phyloP scores from a whole-genome alignment of 257 asterid genomes.

The Solanum chmielewskii region DNA sequence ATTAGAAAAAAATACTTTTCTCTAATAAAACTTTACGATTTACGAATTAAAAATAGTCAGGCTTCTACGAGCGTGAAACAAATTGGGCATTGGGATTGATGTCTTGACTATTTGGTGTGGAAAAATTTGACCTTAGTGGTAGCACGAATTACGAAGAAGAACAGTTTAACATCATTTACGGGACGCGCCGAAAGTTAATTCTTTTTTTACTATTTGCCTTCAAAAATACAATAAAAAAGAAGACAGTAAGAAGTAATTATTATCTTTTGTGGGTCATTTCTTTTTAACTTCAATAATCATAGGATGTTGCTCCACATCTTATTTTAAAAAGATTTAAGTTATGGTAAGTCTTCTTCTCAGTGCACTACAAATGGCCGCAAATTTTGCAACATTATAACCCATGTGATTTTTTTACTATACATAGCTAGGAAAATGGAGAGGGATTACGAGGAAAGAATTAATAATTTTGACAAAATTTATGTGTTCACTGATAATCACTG shows the following conservation, averaged over 20 bases:
- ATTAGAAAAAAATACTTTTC: fast-evolving
- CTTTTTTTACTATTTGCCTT: not conserved
- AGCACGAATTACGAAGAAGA: not conserved
- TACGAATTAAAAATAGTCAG: too few species aligned
- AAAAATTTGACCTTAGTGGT: not conserved
- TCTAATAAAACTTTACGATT: fast-evolving
- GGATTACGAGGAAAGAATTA: not conserved
- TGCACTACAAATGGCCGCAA: not conserved
- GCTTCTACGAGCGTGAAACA: too few species aligned
- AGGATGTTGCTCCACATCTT: not conserved
- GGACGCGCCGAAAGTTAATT: not conserved
- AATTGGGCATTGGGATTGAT: not conserved
- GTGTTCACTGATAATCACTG: too few species aligned
- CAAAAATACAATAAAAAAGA: not conserved
- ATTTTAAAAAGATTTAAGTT: not conserved
- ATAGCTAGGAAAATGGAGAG: too few species aligned
- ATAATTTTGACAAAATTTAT: not conserved
- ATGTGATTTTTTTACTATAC: not conserved
- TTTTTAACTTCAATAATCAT: not conserved
- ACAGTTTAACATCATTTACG: not conserved
- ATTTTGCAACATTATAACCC: not conserved
- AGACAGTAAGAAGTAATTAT: not conserved
- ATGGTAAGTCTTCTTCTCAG: too few species aligned
- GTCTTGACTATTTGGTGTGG: not conserved
- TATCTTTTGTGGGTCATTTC: not conserved